Evolutionary conservation across 1,139 yeast genomes (phyloP).

Genomic region (Kodamaea suecica): DNA sequence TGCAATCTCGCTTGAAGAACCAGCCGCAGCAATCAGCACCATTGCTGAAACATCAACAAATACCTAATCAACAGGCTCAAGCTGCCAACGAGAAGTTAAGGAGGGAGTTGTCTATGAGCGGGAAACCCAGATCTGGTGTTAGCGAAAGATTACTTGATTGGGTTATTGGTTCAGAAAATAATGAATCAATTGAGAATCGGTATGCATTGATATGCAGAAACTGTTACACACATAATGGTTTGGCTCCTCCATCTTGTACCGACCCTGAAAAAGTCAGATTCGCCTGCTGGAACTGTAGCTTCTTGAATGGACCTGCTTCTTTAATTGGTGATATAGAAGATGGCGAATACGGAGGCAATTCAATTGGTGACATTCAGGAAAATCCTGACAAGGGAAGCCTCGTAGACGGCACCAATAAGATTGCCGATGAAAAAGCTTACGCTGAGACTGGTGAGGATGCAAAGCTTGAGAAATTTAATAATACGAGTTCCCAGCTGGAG

Average conservation of each 20-base stretch:
- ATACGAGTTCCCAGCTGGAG: no score
- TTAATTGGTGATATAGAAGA: background rate
- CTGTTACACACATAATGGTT: constrained; percentile 73
- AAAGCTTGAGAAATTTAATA: no score
- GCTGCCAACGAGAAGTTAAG: background rate
- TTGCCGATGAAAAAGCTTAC: no score
- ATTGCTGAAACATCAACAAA: no score
- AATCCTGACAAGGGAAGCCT: no score
- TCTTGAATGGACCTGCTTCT: constrained; percentile 40
- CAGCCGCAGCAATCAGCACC: constrained; percentile 22
- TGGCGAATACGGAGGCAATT: background rate
- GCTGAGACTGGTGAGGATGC: no score
- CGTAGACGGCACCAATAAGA: no score
- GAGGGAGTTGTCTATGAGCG: background rate
- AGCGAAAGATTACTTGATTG: constrained; percentile 47
- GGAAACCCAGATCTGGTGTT: constrained; percentile 3
- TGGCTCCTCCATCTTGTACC: constrained; percentile 69
- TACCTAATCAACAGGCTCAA: background rate
- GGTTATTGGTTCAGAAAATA: constrained; percentile 70
- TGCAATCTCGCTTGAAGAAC: constrained; percentile 5
- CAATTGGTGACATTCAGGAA: no score
- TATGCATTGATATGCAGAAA: constrained; percentile 70
- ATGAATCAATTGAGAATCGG: constrained; percentile 56
- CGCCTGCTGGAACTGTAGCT: constrained; percentile 73
- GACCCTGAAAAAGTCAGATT: constrained; percentile 56